Percentiles rank a stretch among this genome's conserved stretches.
Evolutionary conservation across 306 rosid genomes (phyloP).

Genomic region (Argentina anserina): DNA sequence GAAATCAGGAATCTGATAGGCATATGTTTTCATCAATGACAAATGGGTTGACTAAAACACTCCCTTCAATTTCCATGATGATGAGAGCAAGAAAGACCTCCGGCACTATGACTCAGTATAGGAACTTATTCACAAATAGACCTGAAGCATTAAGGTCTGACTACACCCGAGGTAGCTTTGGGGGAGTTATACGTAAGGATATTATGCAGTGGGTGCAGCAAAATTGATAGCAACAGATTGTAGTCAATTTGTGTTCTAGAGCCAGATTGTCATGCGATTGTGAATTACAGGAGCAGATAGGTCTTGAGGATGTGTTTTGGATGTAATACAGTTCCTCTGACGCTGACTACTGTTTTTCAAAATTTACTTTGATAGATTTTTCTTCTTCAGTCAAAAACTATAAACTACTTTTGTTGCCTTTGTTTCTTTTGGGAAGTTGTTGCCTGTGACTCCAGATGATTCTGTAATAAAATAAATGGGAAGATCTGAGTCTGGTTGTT

Average conservation of each 20-base stretch:
- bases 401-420: neutral
- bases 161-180: slow-evolving; percentile 34
- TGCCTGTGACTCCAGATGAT: neutral
- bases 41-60: slow-evolving; percentile 37
- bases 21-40: slow-evolving; percentile 48
- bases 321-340: slow-evolving; percentile 1
- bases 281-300: neutral
- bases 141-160: slow-evolving; percentile 32
- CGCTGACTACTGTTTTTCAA: neutral
- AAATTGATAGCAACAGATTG: slow-evolving; percentile 21
- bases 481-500: neutral
- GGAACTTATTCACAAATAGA: slow-evolving; percentile 38
- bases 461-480: slow-evolving; percentile 7
- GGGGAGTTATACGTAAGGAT: slow-evolving; percentile 59
- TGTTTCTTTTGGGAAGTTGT: neutral
- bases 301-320: neutral
- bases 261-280: neutral
- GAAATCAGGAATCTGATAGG: slow-evolving; percentile 50
- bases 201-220: slow-evolving; percentile 73
- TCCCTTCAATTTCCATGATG: slow-evolving; percentile 56
- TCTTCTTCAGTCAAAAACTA: neutral
- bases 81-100: slow-evolving; percentile 50
- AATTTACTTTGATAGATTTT: neutral
- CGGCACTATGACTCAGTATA: slow-evolving; percentile 48
- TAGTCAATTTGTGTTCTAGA: neutral